These are phyloP conservation scores for Xerocomellus dryophilus DNA, from an alignment of 768 basidiomycete species.

Conservation along the genomic window DNA sequence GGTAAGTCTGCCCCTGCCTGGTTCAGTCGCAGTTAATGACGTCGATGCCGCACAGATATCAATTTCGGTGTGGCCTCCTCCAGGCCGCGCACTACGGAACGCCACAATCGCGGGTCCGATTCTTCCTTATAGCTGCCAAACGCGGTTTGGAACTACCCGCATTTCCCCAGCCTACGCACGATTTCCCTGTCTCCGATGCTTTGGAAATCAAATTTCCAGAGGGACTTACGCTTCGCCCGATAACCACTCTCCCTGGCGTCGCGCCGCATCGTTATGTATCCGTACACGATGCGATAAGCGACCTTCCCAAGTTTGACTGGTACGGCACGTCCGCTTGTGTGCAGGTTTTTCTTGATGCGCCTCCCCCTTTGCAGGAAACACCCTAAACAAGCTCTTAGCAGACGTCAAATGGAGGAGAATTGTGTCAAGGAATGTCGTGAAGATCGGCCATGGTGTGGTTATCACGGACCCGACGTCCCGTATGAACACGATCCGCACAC, in stretches of 20 bases:
- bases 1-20: conserved; percentile 38
- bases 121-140: conserved; percentile 47
- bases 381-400: conserved; percentile 9
- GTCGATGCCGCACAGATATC: conserved; percentile 34
- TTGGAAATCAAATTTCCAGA: conserved; percentile 54
- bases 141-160: conserved; percentile 35
- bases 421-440: conserved; percentile 39
- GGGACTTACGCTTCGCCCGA: conserved; percentile 38
- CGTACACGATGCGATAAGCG: conserved; percentile 70
- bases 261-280: conserved; percentile 58
- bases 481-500: conserved; percentile 39
- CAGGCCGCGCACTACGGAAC: conserved; percentile 49
- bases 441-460: conserved; percentile 34
- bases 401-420: conserved; percentile 15
- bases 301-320: conserved; percentile 76
- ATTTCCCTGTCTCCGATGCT: conserved; percentile 37
- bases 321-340: conserved; percentile 26
- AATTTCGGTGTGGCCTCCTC: conserved; percentile 41
- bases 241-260: conserved; percentile 46
- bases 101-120: conserved; percentile 44
- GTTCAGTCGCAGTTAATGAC: not conserved
- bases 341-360: not conserved
- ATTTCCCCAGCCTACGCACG: conserved; percentile 44
- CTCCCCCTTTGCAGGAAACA: conserved; percentile 20
- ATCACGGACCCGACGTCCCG: conserved; percentile 19